phyloP scores from a whole-genome alignment of 129 eudicot genomes.

The Centaurea solstitialis region DNA sequence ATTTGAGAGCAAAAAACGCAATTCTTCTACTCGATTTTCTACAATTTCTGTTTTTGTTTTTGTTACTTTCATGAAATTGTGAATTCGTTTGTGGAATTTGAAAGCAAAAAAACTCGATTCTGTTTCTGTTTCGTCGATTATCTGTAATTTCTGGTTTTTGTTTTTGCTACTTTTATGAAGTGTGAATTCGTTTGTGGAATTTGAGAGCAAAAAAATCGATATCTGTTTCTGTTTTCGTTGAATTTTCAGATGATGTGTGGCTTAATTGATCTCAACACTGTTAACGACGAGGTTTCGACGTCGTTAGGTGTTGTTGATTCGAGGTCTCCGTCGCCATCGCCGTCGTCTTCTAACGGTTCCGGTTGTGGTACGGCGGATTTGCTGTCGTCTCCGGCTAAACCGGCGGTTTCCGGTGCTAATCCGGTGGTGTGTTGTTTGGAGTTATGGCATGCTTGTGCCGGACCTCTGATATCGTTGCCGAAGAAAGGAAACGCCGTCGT shows the following conservation, averaged over 20 bases:
- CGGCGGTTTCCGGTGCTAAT: conserved; percentile 13
- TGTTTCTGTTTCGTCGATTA: too few species aligned
- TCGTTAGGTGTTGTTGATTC: conserved; percentile 23
- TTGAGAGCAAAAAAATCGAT: neutral
- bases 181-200: conserved; percentile 2
- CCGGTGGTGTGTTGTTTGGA: conserved; percentile 77
- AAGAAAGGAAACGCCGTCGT: conserved; percentile 79
- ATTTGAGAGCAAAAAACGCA: too few species aligned
- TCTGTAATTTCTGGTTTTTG: neutral
- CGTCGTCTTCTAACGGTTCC: conserved; percentile 34
- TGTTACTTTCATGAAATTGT: too few species aligned
- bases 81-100: too few species aligned
- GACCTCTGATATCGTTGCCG: conserved; percentile 77
- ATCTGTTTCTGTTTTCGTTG: conserved; percentile 10
- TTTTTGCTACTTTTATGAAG: conserved; percentile 11
- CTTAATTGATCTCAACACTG: conserved; percentile 74
- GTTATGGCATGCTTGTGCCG: conserved; percentile 99
- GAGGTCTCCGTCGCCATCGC: conserved; percentile 38
- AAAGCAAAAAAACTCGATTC: too few species aligned
- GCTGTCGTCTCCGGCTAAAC: conserved; percentile 2
- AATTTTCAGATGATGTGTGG: conserved; percentile 59
- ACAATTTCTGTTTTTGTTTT: too few species aligned
- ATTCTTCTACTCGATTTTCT: too few species aligned
- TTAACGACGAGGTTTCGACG: conserved; percentile 40
- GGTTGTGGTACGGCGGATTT: conserved; percentile 34